phyloP scores from a whole-genome alignment of 352 stramenopile genomes.

The Globisporangium rhizosaccharum region DNA sequence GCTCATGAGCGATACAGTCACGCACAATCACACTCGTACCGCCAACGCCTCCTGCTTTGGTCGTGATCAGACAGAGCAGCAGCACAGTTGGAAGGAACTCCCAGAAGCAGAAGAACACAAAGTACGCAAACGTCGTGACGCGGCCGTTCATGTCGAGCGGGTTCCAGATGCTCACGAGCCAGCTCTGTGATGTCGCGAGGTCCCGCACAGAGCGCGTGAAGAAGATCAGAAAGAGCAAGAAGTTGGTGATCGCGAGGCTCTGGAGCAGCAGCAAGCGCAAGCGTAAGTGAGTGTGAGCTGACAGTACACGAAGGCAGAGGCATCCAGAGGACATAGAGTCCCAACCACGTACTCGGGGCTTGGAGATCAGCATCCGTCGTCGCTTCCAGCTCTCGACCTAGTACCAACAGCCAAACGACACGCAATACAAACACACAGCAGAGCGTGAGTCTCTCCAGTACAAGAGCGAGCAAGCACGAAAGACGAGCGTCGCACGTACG shows the following conservation, averaged over 20 bases:
- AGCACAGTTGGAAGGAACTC: conserved; percentile 81
- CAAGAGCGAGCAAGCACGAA: not conserved
- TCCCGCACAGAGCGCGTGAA: conserved; percentile 72
- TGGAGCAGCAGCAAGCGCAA: conserved; percentile 8
- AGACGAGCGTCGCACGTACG: conserved; percentile 20
- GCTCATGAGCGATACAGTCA: not conserved
- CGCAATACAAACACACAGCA: not conserved
- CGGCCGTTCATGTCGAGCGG: conserved; percentile 82
- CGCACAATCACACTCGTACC: conserved; percentile 24
- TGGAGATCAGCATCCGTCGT: conserved; percentile 64
- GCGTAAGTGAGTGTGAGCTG: not conserved
- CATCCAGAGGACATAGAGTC: not conserved
- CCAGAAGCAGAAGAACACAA: conserved; percentile 86
- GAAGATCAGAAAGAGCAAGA: conserved; percentile 77
- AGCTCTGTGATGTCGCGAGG: conserved; percentile 79
- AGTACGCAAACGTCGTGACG: conserved; percentile 73
- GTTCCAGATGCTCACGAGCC: conserved; percentile 83
- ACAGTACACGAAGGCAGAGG: not conserved
- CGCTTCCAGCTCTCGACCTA: conserved; percentile 77
- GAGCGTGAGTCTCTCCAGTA: not conserved
- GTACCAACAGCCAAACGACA: not conserved
- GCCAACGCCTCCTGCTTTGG: conserved; percentile 73
- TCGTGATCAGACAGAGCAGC: conserved; percentile 75
- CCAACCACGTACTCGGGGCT: conserved; percentile 40
- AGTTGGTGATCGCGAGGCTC: conserved; percentile 78